Evolutionary conservation across 1,139 yeast species (phyloP), one percentile per base, ranked within the genome.

Genomic region (Candida labiduridarum): DNA sequence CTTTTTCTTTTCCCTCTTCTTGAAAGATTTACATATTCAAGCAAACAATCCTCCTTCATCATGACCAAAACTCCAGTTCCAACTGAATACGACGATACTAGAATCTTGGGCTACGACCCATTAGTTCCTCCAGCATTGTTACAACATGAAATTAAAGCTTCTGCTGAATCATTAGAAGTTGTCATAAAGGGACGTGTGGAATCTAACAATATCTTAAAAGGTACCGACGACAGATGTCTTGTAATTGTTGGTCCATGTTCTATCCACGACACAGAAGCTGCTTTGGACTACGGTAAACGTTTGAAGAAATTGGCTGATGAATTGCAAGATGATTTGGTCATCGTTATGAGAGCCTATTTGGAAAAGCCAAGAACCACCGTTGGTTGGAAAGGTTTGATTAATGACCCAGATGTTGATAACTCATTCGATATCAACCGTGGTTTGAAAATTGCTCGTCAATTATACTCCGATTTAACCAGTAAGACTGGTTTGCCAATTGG

Each of bases 331-430:
- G 97, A 92, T 61, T 80, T 94, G 50, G 82, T 84, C 56, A 85
- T 94, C 54, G 88, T 94, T 54, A 94, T 94, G 99, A 85, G 99
- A 76, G 98, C 98, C 3, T 94, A 94, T 76, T 80, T 94, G 64
- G 99, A 94, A 72, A 94, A 94, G 73, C 99, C 99, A 57, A 85
- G 99, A 75, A 94, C 99, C 49, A 94, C 98, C 22, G 98, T 94
- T 48, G 99, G 99, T 54, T 94, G 99, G 99, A 94, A 94, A 72
- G 99, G 97, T 58, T 79, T 94, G 61, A 92, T 94, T 64, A 94
- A 94, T 68, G 99, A 94, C 71, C 99, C 99, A 22, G 96, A 94
- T 63, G 87, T 94, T 60, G 97, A 94, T 67, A 92, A 90, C 53
- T 82, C 97, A 50, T 92, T 89, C 84, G 85, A 91, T 61, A 94